Conservation (phyloP, 148 eudicot species). For the Polygonum maritimum region DNA sequence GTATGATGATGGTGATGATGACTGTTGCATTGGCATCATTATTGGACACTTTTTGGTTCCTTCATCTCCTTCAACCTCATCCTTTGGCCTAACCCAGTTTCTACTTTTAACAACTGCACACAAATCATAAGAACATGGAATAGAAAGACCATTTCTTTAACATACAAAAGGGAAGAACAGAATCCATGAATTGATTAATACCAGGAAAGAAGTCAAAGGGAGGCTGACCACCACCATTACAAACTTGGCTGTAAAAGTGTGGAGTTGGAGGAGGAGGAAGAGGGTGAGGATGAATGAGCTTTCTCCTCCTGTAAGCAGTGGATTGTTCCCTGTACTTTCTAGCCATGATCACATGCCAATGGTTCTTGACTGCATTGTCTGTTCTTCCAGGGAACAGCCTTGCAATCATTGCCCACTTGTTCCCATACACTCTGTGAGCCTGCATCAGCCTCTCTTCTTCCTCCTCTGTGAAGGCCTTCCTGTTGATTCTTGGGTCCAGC, state of each 20-base stretch:
- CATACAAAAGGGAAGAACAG: neutral
- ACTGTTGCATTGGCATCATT: neutral
- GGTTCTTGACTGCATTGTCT: slow-evolving; percentile 45
- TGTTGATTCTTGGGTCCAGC: slow-evolving; percentile 45
- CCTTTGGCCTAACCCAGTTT: neutral
- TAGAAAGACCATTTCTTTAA: neutral
- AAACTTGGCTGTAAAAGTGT: neutral
- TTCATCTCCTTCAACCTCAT: neutral
- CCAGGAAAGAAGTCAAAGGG: slow-evolving; percentile 3
- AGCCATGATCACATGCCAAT: slow-evolving; percentile 50
- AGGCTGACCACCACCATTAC: neutral
- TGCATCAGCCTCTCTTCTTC: slow-evolving; percentile 44
- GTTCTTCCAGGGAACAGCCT: slow-evolving; percentile 44
- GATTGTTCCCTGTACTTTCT: slow-evolving; percentile 36
- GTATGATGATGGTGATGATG: neutral
- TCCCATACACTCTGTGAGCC: slow-evolving; percentile 35
- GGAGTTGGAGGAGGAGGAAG: neutral
- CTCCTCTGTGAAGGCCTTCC: slow-evolving; percentile 37
- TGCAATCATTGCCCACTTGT: slow-evolving; percentile 48
- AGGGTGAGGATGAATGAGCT: neutral
- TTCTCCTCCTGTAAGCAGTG: slow-evolving; percentile 27
- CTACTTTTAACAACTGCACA: neutral
- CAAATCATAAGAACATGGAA: neutral
- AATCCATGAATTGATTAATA: neutral
- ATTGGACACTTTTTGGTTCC: neutral